These are phyloP conservation scores for Aspergillus versicolor DNA, from an alignment of 2,329 filamentous ascomycete species.

Conservation along the genomic window DNA sequence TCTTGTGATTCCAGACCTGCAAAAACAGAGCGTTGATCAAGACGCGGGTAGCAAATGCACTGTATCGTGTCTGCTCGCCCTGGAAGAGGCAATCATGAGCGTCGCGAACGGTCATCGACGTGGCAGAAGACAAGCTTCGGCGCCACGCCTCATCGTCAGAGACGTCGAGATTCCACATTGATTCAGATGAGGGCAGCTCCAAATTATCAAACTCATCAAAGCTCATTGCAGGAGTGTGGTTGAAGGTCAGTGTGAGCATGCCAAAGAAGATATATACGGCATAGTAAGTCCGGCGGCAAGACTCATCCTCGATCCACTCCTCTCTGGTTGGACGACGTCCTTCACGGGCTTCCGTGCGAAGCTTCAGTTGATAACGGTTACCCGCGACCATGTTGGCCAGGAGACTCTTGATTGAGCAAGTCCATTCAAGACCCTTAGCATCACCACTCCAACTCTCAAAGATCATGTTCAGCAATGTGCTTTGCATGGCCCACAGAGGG, in stretches of 20 bases:
- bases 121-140: constrained; percentile 69
- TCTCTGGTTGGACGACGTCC: constrained; percentile 71
- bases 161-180: constrained; percentile 84
- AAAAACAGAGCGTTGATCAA: constrained; percentile 99
- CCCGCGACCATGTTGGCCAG: constrained; percentile 98
- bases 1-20: constrained; percentile 98
- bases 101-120: constrained; percentile 82
- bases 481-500: constrained; percentile 97
- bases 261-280: constrained; percentile 99
- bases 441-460: constrained; percentile 99
- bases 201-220: constrained; percentile 97
- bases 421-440: constrained; percentile 96
- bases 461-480: constrained; percentile 95
- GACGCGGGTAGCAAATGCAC: constrained; percentile 92
- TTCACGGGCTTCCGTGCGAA: constrained; percentile 84
- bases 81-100: constrained; percentile 96
- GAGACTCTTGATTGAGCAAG: constrained; percentile 96
- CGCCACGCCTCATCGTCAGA: constrained; percentile 80
- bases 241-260: constrained; percentile 90
- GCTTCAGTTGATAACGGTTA: constrained; percentile 92
- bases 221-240: constrained; percentile 95
- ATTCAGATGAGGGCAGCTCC: constrained; percentile 88
- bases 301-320: constrained; percentile 97
- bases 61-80: constrained; percentile 86
- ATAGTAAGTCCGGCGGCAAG: constrained; percentile 94